A percentile compares a stretch with the other conserved stretches of the same genome.
phyloP scores from a whole-genome alignment of 495 filamentous ascomycete species.

The Hypoxylon intermedium region DNA sequence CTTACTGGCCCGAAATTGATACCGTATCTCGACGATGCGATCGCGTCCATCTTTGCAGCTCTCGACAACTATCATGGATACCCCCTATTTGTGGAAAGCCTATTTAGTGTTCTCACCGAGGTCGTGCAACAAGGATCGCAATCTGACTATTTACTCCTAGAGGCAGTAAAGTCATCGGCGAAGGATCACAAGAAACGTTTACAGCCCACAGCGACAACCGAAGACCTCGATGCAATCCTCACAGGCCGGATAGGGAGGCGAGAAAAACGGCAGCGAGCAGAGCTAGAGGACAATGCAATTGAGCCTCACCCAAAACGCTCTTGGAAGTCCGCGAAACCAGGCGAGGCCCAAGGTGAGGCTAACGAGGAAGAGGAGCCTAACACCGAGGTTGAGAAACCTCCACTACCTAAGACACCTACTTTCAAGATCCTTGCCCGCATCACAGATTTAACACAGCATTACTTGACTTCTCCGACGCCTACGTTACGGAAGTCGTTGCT shows the following conservation, averaged over 20 bases:
- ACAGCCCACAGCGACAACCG: conserved; percentile 27
- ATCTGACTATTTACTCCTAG: conserved; percentile 62
- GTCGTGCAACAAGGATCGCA: conserved; percentile 83
- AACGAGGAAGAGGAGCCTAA: conserved; percentile 24
- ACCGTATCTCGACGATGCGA: conserved; percentile 89
- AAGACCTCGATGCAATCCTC: conserved; percentile 44
- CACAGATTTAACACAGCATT: conserved; percentile 74
- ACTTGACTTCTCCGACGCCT: conserved; percentile 83
- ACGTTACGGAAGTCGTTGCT: conserved; percentile 79
- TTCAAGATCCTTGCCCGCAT: conserved; percentile 74
- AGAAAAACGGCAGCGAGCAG: conserved; percentile 42
- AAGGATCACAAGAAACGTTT: conserved; percentile 50
- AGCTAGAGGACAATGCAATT: conserved; percentile 44
- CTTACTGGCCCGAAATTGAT: conserved; percentile 82
- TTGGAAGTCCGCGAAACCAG: conserved; percentile 48
- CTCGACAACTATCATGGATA: conserved; percentile 95
- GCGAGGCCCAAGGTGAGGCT: conserved; percentile 16
- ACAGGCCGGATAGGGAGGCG: conserved; percentile 48
- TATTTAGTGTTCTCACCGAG: conserved; percentile 81
- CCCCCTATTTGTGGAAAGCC: conserved; percentile 78
- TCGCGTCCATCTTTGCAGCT: conserved; percentile 87
- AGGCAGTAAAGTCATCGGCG: conserved; percentile 32
- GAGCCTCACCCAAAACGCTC: conserved; percentile 35
- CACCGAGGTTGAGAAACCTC: conserved; percentile 52
- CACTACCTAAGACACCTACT: conserved; percentile 56